Percentiles rank a stretch among this genome's conserved stretches.
Conservation (phyloP, 805 yeast genomes). For the Schizosaccharomyces japonicus region DNA sequence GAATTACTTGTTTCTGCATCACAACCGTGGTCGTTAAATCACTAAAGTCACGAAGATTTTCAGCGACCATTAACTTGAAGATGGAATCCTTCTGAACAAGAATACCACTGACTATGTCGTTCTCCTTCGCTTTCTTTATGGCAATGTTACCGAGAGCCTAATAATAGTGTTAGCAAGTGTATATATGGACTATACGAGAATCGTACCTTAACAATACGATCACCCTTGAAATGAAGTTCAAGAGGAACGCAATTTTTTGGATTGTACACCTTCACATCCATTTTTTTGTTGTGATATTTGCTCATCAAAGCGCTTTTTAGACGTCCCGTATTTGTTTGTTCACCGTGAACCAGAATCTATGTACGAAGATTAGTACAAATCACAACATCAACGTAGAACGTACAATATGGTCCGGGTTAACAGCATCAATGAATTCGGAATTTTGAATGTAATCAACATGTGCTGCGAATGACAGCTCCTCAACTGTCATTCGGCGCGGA, state of each 20-base stretch:
- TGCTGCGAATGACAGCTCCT: constrained; percentile 96
- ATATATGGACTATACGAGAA: neutral
- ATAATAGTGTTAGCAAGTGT: neutral
- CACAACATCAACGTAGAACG: neutral
- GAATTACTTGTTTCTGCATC: constrained; percentile 55
- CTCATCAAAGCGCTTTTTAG: constrained; percentile 76
- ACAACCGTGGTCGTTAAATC: constrained; percentile 67
- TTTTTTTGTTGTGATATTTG: constrained; percentile 60
- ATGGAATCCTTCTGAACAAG: constrained; percentile 80
- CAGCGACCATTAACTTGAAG: constrained; percentile 54
- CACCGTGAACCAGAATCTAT: constrained; percentile 65
- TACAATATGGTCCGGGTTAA: constrained; percentile 57
- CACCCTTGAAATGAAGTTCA: constrained; percentile 52
- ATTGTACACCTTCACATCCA: constrained; percentile 64
- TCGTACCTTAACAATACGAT: constrained; percentile 40
- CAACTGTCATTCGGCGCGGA: constrained; percentile 68
- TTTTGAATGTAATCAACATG: constrained; percentile 94
- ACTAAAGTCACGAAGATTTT: constrained; percentile 72
- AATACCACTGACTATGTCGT: constrained; percentile 46
- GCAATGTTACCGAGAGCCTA: constrained; percentile 38
- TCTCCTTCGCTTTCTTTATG: constrained; percentile 24
- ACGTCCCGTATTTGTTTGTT: constrained; percentile 95
- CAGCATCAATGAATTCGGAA: constrained; percentile 66
- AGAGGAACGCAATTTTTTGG: constrained; percentile 78
- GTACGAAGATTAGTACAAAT: neutral